phyloP scores from a whole-genome alignment of 371 early-diverging fungal genomes.

The Chytridiales sp. region DNA sequence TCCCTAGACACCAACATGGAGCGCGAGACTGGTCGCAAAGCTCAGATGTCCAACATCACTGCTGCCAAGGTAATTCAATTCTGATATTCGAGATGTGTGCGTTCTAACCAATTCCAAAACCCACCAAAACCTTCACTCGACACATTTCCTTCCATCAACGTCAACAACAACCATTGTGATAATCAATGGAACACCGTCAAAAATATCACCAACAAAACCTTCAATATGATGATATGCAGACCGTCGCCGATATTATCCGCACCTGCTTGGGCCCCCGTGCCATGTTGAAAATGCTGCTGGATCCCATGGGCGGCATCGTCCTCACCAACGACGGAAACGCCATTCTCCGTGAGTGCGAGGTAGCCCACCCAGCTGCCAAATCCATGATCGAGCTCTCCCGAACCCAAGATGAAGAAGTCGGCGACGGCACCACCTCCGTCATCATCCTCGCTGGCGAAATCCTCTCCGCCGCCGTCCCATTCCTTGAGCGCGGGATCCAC shows the following conservation, averaged over 20 bases:
- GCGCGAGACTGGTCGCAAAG: constrained; percentile 94
- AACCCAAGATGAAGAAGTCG: constrained; percentile 99
- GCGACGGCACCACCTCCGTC: constrained; percentile 99
- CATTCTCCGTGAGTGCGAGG: constrained; percentile 99
- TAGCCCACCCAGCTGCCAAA: constrained; percentile 99
- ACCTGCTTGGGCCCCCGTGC: constrained; percentile 99
- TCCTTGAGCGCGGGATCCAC: constrained; percentile 96
- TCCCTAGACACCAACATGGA: constrained; percentile 72
- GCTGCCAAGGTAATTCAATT: constrained; percentile 83
- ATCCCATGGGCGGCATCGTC: constrained; percentile 99
- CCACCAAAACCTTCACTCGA: not conserved
- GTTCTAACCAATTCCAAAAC: not conserved
- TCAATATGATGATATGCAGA: constrained; percentile 49
- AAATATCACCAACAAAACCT: no score
- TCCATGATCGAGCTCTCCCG: constrained; percentile 98
- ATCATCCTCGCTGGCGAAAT: constrained; percentile 98
- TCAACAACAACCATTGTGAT: no score
- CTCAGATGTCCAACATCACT: constrained; percentile 94
- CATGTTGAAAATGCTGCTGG: constrained; percentile 99
- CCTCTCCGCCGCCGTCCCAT: constrained; percentile 86
- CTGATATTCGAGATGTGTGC: not conserved
- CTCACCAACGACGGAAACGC: constrained; percentile 99
- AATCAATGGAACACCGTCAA: not conserved
- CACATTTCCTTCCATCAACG: constrained; percentile 2
- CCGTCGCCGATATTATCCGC: constrained; percentile 97